These are phyloP conservation scores for Russula ochroleuca DNA, from an alignment of 768 basidiomycete genomes.

Conservation along the genomic window DNA sequence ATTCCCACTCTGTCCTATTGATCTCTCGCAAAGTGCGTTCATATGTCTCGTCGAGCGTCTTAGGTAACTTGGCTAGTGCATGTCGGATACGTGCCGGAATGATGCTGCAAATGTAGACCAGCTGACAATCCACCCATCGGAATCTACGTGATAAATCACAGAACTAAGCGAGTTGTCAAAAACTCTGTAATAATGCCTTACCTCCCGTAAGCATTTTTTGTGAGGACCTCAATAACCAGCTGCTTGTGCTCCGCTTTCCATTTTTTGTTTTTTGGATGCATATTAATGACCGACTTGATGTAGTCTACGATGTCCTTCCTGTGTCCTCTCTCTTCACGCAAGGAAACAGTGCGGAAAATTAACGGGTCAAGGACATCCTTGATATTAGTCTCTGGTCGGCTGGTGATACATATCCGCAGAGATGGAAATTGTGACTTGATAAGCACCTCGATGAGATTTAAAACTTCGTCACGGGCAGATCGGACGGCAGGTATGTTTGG, in stretches of 20 bases:
- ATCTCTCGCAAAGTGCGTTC: neutral
- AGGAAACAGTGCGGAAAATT: neutral
- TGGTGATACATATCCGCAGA: neutral
- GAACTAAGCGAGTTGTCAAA: neutral
- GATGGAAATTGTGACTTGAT: neutral
- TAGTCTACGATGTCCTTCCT: neutral
- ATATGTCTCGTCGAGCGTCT: neutral
- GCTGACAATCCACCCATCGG: neutral
- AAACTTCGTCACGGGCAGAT: too few relatives aligned
- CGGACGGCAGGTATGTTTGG: neutral
- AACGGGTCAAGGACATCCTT: neutral
- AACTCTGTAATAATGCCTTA: neutral
- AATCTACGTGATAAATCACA: neutral
- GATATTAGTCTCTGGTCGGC: neutral
- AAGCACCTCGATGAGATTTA: neutral
- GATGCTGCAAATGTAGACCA: neutral
- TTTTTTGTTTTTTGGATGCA: neutral
- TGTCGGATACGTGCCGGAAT: neutral
- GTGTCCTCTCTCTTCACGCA: neutral
- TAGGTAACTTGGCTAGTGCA: neutral
- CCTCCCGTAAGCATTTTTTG: neutral
- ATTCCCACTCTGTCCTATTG: neutral
- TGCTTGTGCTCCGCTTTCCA: neutral
- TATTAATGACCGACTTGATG: neutral
- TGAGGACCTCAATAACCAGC: neutral